Evolutionary conservation across 2,329 filamentous ascomycete species (phyloP).

Genomic region (Beauveria asiatica): DNA sequence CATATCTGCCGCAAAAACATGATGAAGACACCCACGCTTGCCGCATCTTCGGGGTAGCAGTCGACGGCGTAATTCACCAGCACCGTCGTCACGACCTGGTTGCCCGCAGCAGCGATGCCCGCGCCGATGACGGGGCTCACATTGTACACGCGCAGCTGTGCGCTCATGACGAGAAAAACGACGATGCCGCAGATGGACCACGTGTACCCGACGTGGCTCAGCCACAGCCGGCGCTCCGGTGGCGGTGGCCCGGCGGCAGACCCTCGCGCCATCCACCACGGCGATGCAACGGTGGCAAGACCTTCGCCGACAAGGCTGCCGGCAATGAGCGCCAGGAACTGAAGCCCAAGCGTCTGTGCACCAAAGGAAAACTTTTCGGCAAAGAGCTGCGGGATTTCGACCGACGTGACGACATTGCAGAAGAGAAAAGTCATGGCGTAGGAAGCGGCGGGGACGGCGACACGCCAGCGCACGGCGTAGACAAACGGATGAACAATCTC

Average conservation of each 20-base stretch:
- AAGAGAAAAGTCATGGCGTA: constrained; percentile 2
- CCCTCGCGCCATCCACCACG: neutral
- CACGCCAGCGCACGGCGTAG: constrained; percentile 1
- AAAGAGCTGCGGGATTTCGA: constrained; percentile 8
- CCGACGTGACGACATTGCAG: constrained; percentile 3
- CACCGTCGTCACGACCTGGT: constrained; percentile 2
- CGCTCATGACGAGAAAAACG: constrained; percentile 1
- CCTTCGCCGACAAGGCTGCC: constrained; percentile 3
- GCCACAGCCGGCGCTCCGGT: constrained; percentile 3
- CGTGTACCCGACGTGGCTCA: neutral
- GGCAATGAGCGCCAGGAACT: constrained; percentile 3
- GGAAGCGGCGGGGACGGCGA: neutral
- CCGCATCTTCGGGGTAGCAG: constrained; percentile 2
- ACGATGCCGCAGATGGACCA: neutral
- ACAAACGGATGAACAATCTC: neutral
- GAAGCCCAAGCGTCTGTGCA: neutral
- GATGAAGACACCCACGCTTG: constrained; percentile 3
- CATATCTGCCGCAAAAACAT: neutral
- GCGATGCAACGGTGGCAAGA: neutral
- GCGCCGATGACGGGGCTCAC: constrained; percentile 4
- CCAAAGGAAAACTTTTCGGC: constrained; percentile 1
- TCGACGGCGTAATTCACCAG: constrained; percentile 3
- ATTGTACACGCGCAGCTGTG: neutral
- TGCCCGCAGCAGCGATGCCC: constrained; percentile 4
- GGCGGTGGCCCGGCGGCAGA: neutral